A percentile compares a stretch with the other conserved stretches of the same genome.
Evolutionary conservation across 805 yeast genomes (phyloP).

Genomic region (Candida awuae): DNA sequence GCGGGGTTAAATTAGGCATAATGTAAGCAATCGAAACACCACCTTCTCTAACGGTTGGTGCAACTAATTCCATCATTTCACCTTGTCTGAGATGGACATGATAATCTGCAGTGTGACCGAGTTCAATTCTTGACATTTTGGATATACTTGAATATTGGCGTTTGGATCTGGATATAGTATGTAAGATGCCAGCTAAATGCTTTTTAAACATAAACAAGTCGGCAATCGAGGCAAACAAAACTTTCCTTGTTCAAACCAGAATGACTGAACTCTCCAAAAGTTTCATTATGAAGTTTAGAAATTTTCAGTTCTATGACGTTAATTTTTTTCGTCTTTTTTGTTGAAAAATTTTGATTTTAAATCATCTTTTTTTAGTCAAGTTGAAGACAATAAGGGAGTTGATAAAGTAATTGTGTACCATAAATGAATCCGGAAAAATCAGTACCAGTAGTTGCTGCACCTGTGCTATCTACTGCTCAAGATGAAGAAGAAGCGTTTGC

Average conservation of each 20-base stretch:
- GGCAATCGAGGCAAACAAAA: neutral
- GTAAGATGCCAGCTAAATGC: neutral
- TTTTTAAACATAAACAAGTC: neutral
- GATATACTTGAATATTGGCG: neutral
- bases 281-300: neutral
- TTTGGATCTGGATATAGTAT: neutral
- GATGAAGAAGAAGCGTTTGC: slow-evolving; percentile 52
- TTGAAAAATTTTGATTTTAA: too few relatives aligned
- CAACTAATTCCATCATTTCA: slow-evolving; percentile 79
- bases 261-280: neutral
- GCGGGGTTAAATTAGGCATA: slow-evolving; percentile 96
- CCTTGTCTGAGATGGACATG: slow-evolving; percentile 97
- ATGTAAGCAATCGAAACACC: slow-evolving; percentile 87
- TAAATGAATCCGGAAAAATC: neutral
- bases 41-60: slow-evolving; percentile 86
- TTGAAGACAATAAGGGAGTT: too few relatives aligned
- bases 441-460: slow-evolving; percentile 28
- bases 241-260: too few relatives aligned
- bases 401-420: too few relatives aligned
- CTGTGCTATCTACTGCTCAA: slow-evolving; percentile 67
- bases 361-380: too few relatives aligned
- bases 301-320: neutral
- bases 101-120: slow-evolving; percentile 80
- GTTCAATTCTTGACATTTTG: slow-evolving; percentile 30
- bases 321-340: slow-evolving; percentile 2